Conservation (phyloP, 495 filamentous ascomycete species). For the Hypoxylon subgilvum region DNA sequence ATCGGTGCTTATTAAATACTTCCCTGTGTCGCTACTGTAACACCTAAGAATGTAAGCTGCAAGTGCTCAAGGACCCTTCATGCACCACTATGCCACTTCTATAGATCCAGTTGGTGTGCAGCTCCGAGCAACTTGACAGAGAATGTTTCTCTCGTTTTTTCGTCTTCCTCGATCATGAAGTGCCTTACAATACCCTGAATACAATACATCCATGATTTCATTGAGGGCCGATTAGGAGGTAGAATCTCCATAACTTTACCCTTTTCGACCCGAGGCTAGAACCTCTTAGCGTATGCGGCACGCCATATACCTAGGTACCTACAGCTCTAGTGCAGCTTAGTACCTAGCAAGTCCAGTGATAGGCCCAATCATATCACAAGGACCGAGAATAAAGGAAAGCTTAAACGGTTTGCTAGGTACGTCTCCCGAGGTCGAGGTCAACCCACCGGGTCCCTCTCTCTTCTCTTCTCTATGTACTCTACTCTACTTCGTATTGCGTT, state of each 20-base stretch:
- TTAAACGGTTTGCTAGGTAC: conserved; percentile 22
- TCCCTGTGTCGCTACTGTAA: not conserved
- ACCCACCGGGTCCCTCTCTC: not conserved
- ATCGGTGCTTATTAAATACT: conserved; percentile 15
- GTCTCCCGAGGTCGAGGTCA: not conserved
- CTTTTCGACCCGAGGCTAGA: conserved; percentile 17
- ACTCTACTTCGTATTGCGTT: too few species aligned
- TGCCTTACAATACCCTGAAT: too few species aligned
- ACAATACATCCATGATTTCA: too few species aligned
- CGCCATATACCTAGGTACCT: not conserved
- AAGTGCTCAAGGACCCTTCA: conserved; percentile 26
- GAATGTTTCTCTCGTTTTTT: too few species aligned
- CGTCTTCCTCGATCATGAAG: too few species aligned
- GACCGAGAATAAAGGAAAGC: conserved; percentile 5
- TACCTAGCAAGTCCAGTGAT: too few species aligned
- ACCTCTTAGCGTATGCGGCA: conserved; percentile 22
- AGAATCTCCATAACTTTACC: conserved; percentile 12
- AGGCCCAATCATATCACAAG: not conserved
- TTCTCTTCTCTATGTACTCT: conserved; percentile 1
- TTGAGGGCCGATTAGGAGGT: conserved; percentile 23
- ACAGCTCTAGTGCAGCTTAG: not conserved
- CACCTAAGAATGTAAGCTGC: conserved; percentile 18
- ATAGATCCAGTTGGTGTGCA: too few species aligned
- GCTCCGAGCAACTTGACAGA: too few species aligned
- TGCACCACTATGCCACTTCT: conserved; percentile 16